Base-by-base conservation (phyloP, 257 asterid species). In the Rubia yunnanensis region DNA sequence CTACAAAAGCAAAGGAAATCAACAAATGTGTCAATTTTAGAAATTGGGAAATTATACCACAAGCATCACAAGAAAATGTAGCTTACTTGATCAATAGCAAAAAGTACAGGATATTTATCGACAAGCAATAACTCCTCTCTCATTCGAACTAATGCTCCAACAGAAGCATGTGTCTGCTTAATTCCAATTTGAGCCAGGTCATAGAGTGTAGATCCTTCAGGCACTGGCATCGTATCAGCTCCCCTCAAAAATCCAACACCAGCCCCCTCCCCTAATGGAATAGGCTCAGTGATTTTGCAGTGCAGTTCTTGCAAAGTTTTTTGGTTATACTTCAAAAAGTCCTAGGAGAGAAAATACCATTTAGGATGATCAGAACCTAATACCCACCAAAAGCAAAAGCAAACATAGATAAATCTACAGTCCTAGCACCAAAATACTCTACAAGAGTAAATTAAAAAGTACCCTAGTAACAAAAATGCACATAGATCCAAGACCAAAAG, bases 81-180 rank as follows among this genome's bases (percentile, higher is more conserved):
- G 62, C 92, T 86, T 73, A 94, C 99, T 73, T 94, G 96, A 82
- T 94, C 99, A 60, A 94, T 80, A 46, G 98, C 99, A 71, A 90
- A 67, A 74, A 94, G 95, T 67, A 94, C 98, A 67, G 99, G 99
- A 67, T 85, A 78, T 54, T 86, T 83, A 22, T 86, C 81, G 70
- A 94, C 95, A 74, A 82, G 79, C 32, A 96, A 84, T 73, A 94
- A 72, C 79, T 94, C 99, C 75, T 86, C 72, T 84, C 99, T 88
- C 84, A 94, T 73, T 66, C 96, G 95, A 80, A 86, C 95, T 41
- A 88, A 75, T 49, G 83, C 94, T 57, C 99, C 99, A 65, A 91
- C 99, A 68, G 95, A 76, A 61, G 98, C 96, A 66, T 90, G 86
- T 10, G 92, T 78, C 66, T 79, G 70, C n/a, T 64, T 78, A 60